These are phyloP conservation scores for Trichoderma sp. DNA, from an alignment of 2,329 filamentous ascomycete genomes.

Conservation along the genomic window DNA sequence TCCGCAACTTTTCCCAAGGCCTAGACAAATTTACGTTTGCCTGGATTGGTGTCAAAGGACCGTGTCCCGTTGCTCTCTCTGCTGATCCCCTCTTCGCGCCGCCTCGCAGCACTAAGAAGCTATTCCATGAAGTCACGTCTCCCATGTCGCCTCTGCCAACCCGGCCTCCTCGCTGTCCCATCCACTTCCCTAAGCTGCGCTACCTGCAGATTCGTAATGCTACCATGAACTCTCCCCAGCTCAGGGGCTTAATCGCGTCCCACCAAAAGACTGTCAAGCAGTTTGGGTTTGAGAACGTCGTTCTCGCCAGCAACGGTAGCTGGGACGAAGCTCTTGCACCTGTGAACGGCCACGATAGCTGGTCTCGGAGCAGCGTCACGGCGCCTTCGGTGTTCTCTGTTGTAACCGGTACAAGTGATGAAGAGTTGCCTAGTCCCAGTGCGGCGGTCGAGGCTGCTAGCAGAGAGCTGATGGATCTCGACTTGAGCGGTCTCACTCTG, in stretches of 20 bases:
- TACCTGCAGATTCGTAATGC: conserved; percentile 73
- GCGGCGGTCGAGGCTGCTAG: conserved; percentile 57
- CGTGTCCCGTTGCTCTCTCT: conserved; percentile 70
- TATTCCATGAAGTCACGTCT: conserved; percentile 65
- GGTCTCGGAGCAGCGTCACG: conserved; percentile 36
- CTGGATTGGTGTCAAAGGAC: conserved; percentile 75
- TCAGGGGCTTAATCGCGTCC: conserved; percentile 65
- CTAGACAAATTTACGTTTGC: conserved; percentile 74
- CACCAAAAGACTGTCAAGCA: conserved; percentile 71
- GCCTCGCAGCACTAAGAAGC: conserved; percentile 54
- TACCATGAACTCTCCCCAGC: conserved; percentile 69
- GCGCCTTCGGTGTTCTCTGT: conserved; percentile 36
- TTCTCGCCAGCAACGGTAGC: conserved; percentile 65
- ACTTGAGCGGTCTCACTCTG: conserved; percentile 43
- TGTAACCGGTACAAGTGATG: conserved; percentile 37
- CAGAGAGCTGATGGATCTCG: conserved; percentile 46
- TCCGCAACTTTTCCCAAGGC: conserved; percentile 66
- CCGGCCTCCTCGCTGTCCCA: conserved; percentile 52
- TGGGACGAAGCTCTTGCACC: conserved; percentile 85
- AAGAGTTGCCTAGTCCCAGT: conserved; percentile 50
- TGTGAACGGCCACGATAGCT: conserved; percentile 51
- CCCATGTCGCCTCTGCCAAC: conserved; percentile 64
- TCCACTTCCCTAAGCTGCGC: conserved; percentile 67
- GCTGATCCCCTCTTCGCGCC: conserved; percentile 69
- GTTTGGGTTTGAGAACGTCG: conserved; percentile 78